Evolutionary conservation across 2,329 filamentous ascomycete species (phyloP).

Genomic region (Clonostachys rosea): DNA sequence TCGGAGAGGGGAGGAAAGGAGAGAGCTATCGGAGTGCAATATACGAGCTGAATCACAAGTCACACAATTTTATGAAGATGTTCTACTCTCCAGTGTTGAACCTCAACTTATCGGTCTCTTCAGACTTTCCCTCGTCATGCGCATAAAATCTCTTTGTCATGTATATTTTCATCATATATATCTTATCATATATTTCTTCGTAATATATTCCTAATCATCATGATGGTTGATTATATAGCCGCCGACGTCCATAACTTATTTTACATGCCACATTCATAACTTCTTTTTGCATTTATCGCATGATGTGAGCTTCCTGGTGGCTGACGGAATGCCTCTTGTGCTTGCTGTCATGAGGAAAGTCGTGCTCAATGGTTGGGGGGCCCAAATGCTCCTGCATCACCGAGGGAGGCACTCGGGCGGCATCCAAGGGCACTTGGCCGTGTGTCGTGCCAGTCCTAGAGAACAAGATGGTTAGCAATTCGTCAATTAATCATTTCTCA

Average conservation of each 20-base stretch:
- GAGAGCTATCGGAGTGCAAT: too few species aligned
- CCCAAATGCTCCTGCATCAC: conserved; percentile 14
- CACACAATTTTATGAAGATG: too few species aligned
- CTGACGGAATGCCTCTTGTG: conserved; percentile 13
- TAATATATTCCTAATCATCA: too few species aligned
- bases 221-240: neutral
- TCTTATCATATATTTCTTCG: too few species aligned
- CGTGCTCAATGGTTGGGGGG: conserved; percentile 18
- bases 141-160: too few species aligned
- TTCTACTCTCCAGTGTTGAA: too few species aligned
- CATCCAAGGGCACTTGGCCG: conserved; percentile 5
- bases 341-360: conserved; percentile 20
- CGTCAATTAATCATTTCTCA: neutral
- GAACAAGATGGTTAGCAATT: neutral
- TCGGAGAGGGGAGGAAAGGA: too few species aligned
- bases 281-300: conserved; percentile 4
- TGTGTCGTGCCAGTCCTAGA: neutral
- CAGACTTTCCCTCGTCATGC: too few species aligned
- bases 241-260: too few species aligned
- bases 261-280: neutral
- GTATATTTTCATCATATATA: too few species aligned
- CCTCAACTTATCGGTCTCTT: too few species aligned
- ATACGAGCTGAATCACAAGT: too few species aligned
- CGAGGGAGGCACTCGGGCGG: conserved; percentile 16
- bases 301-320: conserved; percentile 21